Evolutionary conservation across 192 early-diverging fungal genomes (phyloP).

Genomic region (Dispira simplex): DNA sequence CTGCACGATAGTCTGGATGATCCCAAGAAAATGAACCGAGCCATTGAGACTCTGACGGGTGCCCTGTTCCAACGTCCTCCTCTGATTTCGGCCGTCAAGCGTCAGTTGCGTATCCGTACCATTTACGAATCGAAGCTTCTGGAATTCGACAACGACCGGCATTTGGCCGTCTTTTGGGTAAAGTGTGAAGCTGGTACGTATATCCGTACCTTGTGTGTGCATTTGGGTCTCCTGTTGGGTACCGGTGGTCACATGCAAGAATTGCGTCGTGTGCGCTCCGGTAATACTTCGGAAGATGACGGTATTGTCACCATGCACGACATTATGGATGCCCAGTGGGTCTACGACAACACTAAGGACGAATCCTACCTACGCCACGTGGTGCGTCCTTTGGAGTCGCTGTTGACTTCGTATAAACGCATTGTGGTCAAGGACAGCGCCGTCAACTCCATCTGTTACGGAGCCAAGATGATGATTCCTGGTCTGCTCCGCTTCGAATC

Average conservation of each 20-base stretch:
- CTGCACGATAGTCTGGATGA: constrained; percentile 88
- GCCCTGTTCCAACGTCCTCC: constrained; percentile 98
- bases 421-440: constrained; percentile 97
- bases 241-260: constrained; percentile 99
- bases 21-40: constrained; percentile 71
- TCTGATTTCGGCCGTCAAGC: constrained; percentile 97
- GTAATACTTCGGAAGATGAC: constrained; percentile 83
- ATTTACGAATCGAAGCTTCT: constrained; percentile 92
- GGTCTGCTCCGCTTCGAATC: constrained; percentile 92
- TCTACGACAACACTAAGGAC: constrained; percentile 94
- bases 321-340: constrained; percentile 96
- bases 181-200: constrained; percentile 98
- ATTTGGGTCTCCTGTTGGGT: constrained; percentile 87
- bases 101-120: constrained; percentile 96
- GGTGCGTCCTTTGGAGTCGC: constrained; percentile 84
- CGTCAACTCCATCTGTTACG: constrained; percentile 98
- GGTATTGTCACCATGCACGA: constrained; percentile 98
- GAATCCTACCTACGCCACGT: constrained; percentile 92
- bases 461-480: constrained; percentile 97
- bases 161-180: constrained; percentile 95
- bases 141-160: constrained; percentile 95
- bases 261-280: constrained; percentile 90
- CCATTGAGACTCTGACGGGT: constrained; percentile 92
- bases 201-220: constrained; percentile 98
- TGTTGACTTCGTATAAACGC: constrained; percentile 91